A percentile compares a stretch with the other conserved stretches of the same genome.
Evolutionary conservation across 768 basidiomycete genomes (phyloP).

Genomic region (Kwoniella botswanensis): DNA sequence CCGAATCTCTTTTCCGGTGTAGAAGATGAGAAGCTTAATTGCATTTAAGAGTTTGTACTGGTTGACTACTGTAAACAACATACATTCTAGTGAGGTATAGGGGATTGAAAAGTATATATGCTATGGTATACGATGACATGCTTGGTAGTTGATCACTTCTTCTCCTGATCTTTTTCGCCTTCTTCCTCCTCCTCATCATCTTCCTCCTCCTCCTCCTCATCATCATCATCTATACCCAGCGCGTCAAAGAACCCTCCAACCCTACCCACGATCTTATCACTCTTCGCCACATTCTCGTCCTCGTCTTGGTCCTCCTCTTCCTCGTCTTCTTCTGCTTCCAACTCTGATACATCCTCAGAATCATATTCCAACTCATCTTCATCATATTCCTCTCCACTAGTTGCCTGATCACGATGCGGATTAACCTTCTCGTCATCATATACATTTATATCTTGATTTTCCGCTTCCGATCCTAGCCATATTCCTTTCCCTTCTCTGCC

Average conservation of each 20-base stretch:
- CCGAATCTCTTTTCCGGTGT: no score
- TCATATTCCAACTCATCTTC: slow-evolving; percentile 13
- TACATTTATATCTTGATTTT: slow-evolving; percentile 9
- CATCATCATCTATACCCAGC: slow-evolving; percentile 35
- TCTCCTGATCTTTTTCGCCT: no score
- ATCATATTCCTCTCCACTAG: slow-evolving; percentile 54
- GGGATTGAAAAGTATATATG: no score
- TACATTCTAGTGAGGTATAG: no score
- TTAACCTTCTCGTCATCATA: slow-evolving; percentile 23
- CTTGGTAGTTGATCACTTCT: no score
- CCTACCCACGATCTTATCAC: slow-evolving; percentile 22
- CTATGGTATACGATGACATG: no score
- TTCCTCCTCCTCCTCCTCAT: slow-evolving; percentile 29
- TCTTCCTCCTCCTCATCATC: background rate
- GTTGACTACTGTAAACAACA: no score
- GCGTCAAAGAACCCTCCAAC: slow-evolving; percentile 47
- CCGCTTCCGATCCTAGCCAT: slow-evolving; percentile 38
- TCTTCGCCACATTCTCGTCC: slow-evolving; percentile 32
- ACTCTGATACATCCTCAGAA: slow-evolving; percentile 14
- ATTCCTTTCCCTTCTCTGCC: slow-evolving; percentile 44
- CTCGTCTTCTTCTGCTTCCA: slow-evolving; percentile 23
- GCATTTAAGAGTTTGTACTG: no score
- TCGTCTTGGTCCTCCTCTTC: slow-evolving; percentile 59
- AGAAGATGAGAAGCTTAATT: no score
- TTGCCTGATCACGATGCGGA: slow-evolving; percentile 27